A percentile compares a stretch with the other conserved stretches of the same genome.
Conservation (phyloP, 225 moss, liverwort and hornwort species). For the Ulota crispa region DNA sequence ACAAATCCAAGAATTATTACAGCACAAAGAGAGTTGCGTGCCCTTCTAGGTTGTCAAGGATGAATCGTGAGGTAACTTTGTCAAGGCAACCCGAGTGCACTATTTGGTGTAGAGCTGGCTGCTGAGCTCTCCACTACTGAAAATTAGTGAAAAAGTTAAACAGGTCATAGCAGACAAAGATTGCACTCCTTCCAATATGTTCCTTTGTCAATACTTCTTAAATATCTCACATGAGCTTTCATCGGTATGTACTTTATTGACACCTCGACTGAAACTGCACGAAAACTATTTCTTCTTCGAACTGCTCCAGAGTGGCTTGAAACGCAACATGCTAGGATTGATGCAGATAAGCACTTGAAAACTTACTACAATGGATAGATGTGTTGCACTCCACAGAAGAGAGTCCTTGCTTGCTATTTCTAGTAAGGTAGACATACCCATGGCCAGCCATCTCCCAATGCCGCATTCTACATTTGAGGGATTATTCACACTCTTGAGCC, state of each 20-base stretch:
- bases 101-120: no score
- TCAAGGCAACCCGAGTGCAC: no score
- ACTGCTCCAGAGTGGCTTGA: rapidly evolving
- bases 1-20: no score
- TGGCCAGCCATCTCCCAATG: no score
- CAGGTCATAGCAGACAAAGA: not conserved
- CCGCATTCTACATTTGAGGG: no score
- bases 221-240: not conserved
- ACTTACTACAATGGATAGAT: not conserved
- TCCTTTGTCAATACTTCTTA: not conserved
- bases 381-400: not conserved
- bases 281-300: rapidly evolving
- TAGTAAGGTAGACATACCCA: no score
- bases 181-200: not conserved
- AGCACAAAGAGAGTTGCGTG: no score
- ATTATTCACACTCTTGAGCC: no score
- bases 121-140: not conserved
- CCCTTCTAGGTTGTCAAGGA: no score
- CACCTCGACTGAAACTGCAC: rapidly evolving
- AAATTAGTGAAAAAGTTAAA: not conserved
- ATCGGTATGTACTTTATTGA: not conserved
- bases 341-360: not conserved
- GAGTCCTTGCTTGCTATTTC: no score
- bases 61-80: no score
- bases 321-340: no score